Evolutionary conservation across 129 eudicot genomes (phyloP), one percentile per base, ranked within the genome.

Genomic region (Ambrosia artemisiifolia): DNA sequence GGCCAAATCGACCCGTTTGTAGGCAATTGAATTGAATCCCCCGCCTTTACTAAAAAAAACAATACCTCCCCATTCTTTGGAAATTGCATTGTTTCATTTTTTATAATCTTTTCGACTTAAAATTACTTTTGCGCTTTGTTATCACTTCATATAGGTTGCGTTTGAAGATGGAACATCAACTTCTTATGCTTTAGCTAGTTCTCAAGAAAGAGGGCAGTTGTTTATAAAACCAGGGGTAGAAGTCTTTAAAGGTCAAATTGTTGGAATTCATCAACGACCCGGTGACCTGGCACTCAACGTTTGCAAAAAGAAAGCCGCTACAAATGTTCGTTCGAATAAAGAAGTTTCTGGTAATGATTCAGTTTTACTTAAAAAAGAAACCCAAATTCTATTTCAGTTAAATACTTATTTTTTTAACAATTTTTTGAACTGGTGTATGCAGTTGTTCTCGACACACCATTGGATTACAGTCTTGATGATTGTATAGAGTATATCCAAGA

Each of bases 401-500:
- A n/a, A 9, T 13, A 7, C 8, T 14, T 20, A 16, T 35, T 0
- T 33, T 32, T 33, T 4, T 44, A 12, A 61, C 36, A n/a, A n/a
- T 38, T 5, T 46, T 61, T 72, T 11, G 32, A 10, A 14, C 47
- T 46, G 54, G 59, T 68, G 17, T 61, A 32, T 79, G 73, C 88
- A 85, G 95, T 88, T 72, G 95, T 88, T 79, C 91, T 88, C 54
- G 98, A 89, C 67, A 85, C 94, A 5, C 96, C 96, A 3, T n/a
- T 88, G 86, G 95, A 92, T 46, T 92, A 87, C 73, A 92, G 98
- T 87, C 82, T 92, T 49, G 98, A 92, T 73, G 98, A 92, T 82
- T 92, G 98, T 82, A 92, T 92, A 7, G 96, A 92, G 77, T 92
- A 89, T 85, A 92, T 92, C 85, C 98, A 92, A 83, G 98, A 92